A percentile compares a stretch with the other conserved stretches of the same genome.
phyloP scores from a whole-genome alignment of 805 yeast species.

The Lachancea sp. region DNA sequence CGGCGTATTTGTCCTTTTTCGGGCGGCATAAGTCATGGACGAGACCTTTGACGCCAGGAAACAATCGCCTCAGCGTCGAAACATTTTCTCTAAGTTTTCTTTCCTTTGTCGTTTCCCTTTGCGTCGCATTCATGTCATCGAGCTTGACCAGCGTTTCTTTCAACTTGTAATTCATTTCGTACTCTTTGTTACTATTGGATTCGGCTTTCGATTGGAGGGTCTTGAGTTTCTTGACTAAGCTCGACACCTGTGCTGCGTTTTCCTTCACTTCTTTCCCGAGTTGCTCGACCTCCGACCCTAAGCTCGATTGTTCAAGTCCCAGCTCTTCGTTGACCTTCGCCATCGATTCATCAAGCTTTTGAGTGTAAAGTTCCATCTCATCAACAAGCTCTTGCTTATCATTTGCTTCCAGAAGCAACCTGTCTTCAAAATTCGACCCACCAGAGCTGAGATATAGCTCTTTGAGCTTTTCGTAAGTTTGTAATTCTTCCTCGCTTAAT shows the following conservation, averaged over 20 bases:
- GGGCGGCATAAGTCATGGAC: conserved; percentile 78
- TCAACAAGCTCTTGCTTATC: conserved; percentile 40
- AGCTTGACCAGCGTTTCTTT: conserved; percentile 53
- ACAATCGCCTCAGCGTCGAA: conserved; percentile 56
- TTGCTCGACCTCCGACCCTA: conserved; percentile 28
- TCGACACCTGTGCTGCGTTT: conserved; percentile 30
- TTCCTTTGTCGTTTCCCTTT: conserved; percentile 70
- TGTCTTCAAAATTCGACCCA: conserved; percentile 49
- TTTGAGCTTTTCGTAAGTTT: conserved; percentile 54
- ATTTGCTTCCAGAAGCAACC: conserved; percentile 36
- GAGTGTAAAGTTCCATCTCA: conserved; percentile 35
- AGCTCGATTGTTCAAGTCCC: conserved; percentile 30
- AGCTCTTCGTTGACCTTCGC: conserved; percentile 32
- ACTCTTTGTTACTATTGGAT: conserved; percentile 42
- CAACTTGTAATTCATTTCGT: conserved; percentile 56
- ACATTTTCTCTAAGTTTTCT: conserved; percentile 67
- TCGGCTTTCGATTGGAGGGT: conserved; percentile 35
- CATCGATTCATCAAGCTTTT: conserved; percentile 33
- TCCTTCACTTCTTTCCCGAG: conserved; percentile 34
- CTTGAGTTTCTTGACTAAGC: conserved; percentile 33
- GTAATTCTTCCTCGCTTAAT: conserved; percentile 45
- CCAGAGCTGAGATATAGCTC: conserved; percentile 52
- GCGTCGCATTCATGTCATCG: conserved; percentile 68
- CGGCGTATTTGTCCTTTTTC: conserved; percentile 59
- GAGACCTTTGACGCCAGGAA: conserved; percentile 81